phyloP scores from a whole-genome alignment of 1,139 yeast genomes.

The Geotrichum candidum region DNA sequence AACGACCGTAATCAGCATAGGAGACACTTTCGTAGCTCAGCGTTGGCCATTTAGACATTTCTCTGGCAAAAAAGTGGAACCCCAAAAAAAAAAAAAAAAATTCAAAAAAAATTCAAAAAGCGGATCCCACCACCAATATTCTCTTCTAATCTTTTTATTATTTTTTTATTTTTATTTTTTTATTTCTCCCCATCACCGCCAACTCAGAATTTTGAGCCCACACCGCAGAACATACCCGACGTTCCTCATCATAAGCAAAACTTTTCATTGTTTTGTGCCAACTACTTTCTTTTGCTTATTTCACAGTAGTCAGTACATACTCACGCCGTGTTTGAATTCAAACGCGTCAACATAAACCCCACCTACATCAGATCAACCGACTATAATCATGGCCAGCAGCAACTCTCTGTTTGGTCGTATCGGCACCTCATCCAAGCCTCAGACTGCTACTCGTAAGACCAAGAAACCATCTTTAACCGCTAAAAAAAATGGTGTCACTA shows the following conservation, averaged over 20 bases:
- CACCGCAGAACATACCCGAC: not conserved
- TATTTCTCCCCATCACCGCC: not conserved
- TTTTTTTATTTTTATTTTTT: not conserved
- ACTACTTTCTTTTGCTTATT: not conserved
- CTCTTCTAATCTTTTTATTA: not conserved
- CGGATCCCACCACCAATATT: no score
- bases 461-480: not conserved
- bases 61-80: no score
- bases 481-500: not conserved
- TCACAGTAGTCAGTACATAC: not conserved
- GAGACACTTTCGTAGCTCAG: no score
- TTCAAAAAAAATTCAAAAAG: not conserved
- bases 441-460: not conserved
- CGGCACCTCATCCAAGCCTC: not conserved
- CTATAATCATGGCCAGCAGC: not conserved
- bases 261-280: not conserved
- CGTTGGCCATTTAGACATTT: no score
- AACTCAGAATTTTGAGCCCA: not conserved
- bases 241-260: not conserved
- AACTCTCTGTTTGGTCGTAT: slow-evolving; percentile 3
- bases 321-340: not conserved
- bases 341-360: not conserved
- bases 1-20: no score
- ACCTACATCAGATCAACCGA: not conserved
- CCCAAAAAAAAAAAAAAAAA: not conserved